phyloP scores from a whole-genome alignment of 106 monocot species.

The Triglochin maritima region DNA sequence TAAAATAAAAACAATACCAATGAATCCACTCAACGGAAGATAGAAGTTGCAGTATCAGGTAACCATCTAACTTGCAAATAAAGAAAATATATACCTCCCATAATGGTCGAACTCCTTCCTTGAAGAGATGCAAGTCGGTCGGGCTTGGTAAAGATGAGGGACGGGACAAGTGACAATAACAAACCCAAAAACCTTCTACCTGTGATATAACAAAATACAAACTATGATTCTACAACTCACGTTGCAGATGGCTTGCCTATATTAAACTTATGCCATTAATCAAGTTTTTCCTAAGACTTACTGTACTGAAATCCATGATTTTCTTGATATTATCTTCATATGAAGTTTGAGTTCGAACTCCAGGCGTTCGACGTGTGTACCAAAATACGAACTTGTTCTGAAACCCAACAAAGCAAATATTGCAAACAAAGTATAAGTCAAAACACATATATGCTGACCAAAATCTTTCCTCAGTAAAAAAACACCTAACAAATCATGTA shows the following conservation, averaged over 20 bases:
- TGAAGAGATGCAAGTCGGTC: slow-evolving; percentile 93
- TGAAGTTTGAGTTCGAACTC: slow-evolving; percentile 59
- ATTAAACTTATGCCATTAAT: not conserved
- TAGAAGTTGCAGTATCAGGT: too few species aligned
- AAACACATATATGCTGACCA: not conserved
- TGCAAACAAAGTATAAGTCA: not conserved
- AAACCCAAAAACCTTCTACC: slow-evolving; percentile 97
- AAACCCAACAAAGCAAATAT: not conserved
- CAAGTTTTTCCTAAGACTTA: slow-evolving; percentile 11
- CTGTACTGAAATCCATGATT: slow-evolving; percentile 87
- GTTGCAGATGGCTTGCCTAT: too few species aligned
- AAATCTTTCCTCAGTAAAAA: not conserved
- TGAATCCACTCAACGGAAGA: too few species aligned
- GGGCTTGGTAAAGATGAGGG: slow-evolving; percentile 69
- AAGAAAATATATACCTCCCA: slow-evolving; percentile 63
- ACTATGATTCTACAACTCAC: not conserved
- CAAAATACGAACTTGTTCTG: slow-evolving; percentile 88
- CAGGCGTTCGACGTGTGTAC: slow-evolving; percentile 79
- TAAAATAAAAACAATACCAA: too few species aligned
- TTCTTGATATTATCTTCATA: slow-evolving; percentile 98
- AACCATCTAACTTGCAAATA: too few species aligned
- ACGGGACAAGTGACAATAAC: slow-evolving; percentile 83
- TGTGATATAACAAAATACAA: slow-evolving; percentile 7
- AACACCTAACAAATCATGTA: too few species aligned
- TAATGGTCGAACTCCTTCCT: slow-evolving; percentile 85